These are phyloP conservation scores for Ophiostoma sp. DNA, from an alignment of 2,329 filamentous ascomycete species.

Conservation along the genomic window DNA sequence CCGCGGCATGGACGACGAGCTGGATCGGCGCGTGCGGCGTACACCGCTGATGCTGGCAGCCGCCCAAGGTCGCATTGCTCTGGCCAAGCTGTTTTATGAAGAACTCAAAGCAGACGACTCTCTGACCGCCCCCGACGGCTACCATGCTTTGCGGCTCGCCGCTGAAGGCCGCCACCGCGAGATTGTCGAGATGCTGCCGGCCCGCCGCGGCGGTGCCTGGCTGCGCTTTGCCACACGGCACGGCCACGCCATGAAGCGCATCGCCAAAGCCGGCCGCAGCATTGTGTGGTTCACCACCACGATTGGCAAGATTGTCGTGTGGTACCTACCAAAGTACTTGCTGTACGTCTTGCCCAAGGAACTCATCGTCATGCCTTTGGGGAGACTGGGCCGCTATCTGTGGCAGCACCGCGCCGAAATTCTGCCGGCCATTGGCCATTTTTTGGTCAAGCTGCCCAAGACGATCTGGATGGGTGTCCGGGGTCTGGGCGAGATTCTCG, in stretches of 20 bases:
- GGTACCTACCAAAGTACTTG: slow-evolving; percentile 9
- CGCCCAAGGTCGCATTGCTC: slow-evolving; percentile 40
- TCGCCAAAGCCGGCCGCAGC: not conserved
- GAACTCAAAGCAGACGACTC: slow-evolving; percentile 46
- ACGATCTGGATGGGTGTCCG: slow-evolving; percentile 33
- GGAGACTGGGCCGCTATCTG: not conserved
- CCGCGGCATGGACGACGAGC: not conserved
- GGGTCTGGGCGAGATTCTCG: slow-evolving; percentile 30
- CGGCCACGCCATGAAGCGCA: slow-evolving; percentile 34
- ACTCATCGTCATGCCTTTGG: not conserved
- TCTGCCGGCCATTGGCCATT: not conserved
- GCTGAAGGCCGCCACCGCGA: slow-evolving; percentile 44
- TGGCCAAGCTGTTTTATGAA: slow-evolving; percentile 45
- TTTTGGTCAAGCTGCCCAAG: slow-evolving; percentile 19
- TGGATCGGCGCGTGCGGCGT: slow-evolving; percentile 37
- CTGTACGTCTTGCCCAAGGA: slow-evolving; percentile 19
- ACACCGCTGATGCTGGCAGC: slow-evolving; percentile 50
- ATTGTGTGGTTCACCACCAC: slow-evolving; percentile 20
- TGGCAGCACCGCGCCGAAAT: slow-evolving; percentile 36
- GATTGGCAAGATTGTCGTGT: not conserved
- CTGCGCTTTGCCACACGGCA: slow-evolving; percentile 41
- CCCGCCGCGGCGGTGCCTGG: slow-evolving; percentile 42
- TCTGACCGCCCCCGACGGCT: slow-evolving; percentile 47
- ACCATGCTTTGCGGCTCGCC: slow-evolving; percentile 48
- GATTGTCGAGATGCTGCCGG: slow-evolving; percentile 46